Base-by-base conservation (phyloP, 768 basidiomycete genomes). In the Tulasnella sp. region DNA sequence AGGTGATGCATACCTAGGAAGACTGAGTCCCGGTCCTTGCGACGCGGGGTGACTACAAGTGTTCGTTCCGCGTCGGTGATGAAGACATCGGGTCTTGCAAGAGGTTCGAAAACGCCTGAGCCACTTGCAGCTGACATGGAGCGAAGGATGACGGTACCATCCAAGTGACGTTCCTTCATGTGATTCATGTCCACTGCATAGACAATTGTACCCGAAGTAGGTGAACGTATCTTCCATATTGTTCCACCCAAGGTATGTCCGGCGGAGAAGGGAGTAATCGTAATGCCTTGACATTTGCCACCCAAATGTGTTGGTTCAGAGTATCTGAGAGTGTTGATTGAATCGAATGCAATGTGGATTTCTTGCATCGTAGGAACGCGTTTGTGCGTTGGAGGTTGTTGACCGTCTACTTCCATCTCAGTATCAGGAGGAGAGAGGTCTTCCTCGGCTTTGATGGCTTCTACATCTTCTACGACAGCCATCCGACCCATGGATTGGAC, bases 181-280 rank as follows among this genome's bases (percentile, higher is more conserved):
- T 99, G 95, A 64, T 98, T 98, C 70, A 96, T 72, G 58, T 90
- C 78, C 15, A 96, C 87, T 7, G 91, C 91, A 62, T 99, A 96
- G 22, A 98, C 70, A 29, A 98, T 83, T 3, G 95, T 96, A 3
- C 92, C 93, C 9, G 88, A 87, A 0, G 91, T 90, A 2, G 95
- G 91, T 0, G 92, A 96, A n/a, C 95, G 81, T 55, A 99, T 84
- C 63, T 96, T 96, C 91, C 91, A 98, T 56, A 99, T 85, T 4
- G 92, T 89, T 37, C 93, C 95, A 54, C 95, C 95, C 13, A 99
- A 75, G 0, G 88, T 88, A 64, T 96, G 92, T 0, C 93, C 95
- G 10, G 90, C 84, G 59, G 86, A 83, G 66, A 91, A 95, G 1
- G 95, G 90, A 15, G 91, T 92, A 56, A 99, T 86, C 1, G 90